Base-by-base conservation (phyloP, 2,329 filamentous ascomycete species). In the Fusarium coicis region DNA sequence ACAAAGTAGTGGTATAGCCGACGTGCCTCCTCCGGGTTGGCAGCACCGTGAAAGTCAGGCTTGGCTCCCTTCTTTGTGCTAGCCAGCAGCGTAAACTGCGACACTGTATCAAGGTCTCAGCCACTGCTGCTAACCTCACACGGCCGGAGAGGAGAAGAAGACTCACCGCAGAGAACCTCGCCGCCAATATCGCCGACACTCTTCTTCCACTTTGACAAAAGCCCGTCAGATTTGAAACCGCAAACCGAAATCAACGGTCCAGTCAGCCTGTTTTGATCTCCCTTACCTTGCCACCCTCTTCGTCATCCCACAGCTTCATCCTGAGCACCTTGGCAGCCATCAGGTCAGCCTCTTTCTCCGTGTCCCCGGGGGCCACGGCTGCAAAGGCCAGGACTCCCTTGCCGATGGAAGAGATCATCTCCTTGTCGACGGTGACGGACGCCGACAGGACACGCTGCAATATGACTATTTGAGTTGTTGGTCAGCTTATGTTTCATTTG, bases 61-160 rank as follows among this genome's bases (percentile, higher is more conserved):
- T 97, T 98, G 80, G 91, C 95, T 71, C 96, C 96, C 83, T 98
- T 98, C 80, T 95, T 97, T n/a, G 95, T 95, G 50, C 92, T 93
- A 52, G 95, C 97, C 55, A 97, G 88, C 15, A 99, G 89, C 5
- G 96, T 99, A 80, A 99, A 99, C 83, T 99, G 96, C 19, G 96
- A 98, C 50, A 99, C 96, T 97, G 79, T 23, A 26, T n/a, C n/a
- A 37, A 58, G 56, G 54, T 36, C 56, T 63, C 28, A 58, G 59
- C 43, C 53, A 44, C 19, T 53, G n/a, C 19, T 55, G 19, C 53
- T 58, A 34, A 44, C 23, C 30, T 47, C 40, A 39, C 50, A n/a
- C 50, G 21, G 28, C 15, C 56, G 16, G 36, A 15, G 36, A 52
- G 26, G 36, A 15, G 36, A 47, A 23, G 39, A 53, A 26, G 54